Percentiles rank a stretch among this genome's conserved stretches.
phyloP scores from a whole-genome alignment of 805 yeast species.

The Pichia kluyveri region DNA sequence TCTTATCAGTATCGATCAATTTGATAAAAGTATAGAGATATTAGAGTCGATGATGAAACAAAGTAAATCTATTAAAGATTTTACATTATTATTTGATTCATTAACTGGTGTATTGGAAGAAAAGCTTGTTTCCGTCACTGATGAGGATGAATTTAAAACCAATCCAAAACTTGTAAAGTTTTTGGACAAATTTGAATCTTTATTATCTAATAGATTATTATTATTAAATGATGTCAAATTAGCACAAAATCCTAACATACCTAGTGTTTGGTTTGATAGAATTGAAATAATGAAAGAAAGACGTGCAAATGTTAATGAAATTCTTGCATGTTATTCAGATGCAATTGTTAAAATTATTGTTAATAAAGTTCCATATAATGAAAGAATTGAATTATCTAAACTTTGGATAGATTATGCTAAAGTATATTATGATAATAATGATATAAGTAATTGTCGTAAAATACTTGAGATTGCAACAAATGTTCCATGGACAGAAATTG shows the following conservation, averaged over 20 bases:
- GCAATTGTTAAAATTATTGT: slow-evolving; percentile 68
- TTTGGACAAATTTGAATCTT: slow-evolving; percentile 42
- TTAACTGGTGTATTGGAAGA: slow-evolving; percentile 54
- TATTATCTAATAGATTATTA: slow-evolving; percentile 49
- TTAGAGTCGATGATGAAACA: slow-evolving; percentile 40
- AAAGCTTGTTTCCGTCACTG: slow-evolving; percentile 13
- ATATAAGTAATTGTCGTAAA: slow-evolving; percentile 49
- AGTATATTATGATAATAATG: slow-evolving; percentile 48
- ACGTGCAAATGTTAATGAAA: slow-evolving; percentile 27
- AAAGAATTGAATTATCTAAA: slow-evolving; percentile 31
- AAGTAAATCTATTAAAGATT: slow-evolving; percentile 49
- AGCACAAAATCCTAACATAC: slow-evolving; percentile 50
- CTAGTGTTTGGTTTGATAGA: slow-evolving; percentile 63
- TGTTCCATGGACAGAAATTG: slow-evolving; percentile 55
- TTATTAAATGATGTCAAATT: slow-evolving; percentile 59
- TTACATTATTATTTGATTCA: slow-evolving; percentile 54
- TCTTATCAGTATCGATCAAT: slow-evolving; percentile 31
- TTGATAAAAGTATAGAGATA: slow-evolving; percentile 30
- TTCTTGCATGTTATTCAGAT: slow-evolving; percentile 47
- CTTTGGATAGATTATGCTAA: slow-evolving; percentile 68
- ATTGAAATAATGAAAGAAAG: slow-evolving; percentile 33
- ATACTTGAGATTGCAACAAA: slow-evolving; percentile 57
- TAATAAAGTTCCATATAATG: slow-evolving; percentile 32
- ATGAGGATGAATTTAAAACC: slow-evolving; percentile 4
- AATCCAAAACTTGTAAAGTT: slow-evolving; percentile 16